Percentiles rank a stretch among this genome's conserved stretches.
Conservation (phyloP, 2,329 filamentous ascomycete species). For the Aspergillus japonicus region DNA sequence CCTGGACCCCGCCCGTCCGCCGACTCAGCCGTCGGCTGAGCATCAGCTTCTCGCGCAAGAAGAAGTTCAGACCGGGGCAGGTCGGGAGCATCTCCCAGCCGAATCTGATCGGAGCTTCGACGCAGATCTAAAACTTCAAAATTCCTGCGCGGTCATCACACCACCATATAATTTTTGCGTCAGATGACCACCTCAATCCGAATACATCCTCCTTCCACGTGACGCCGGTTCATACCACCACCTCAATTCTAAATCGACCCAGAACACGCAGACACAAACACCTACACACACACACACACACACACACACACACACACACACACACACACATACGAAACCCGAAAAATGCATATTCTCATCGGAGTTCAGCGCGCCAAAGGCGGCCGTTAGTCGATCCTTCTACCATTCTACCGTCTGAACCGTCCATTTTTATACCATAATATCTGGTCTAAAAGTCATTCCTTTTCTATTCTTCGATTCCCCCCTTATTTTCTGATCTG, state of each 20-base stretch:
- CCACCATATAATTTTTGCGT: conserved; percentile 1
- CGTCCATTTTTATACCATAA: neutral
- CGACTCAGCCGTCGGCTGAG: conserved; percentile 27
- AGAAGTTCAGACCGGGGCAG: conserved; percentile 13
- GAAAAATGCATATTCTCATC: conserved; percentile 1
- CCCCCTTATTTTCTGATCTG: neutral
- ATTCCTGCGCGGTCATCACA: conserved; percentile 9
- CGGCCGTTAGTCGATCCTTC: conserved; percentile 5
- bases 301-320: neutral
- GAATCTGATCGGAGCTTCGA: conserved; percentile 36
- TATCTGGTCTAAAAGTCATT: conserved; percentile 8
- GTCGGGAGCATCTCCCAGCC: conserved; percentile 32
- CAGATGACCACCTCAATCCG: neutral
- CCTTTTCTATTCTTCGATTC: neutral
- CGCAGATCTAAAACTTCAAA: conserved; percentile 21
- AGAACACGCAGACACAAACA: neutral
- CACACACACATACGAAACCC: neutral
- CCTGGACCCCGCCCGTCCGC: conserved; percentile 19
- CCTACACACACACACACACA: neutral
- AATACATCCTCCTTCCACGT: neutral
- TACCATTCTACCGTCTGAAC: neutral
- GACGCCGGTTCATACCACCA: neutral
- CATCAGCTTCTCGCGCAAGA: conserved; percentile 26
- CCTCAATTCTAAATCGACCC: neutral
- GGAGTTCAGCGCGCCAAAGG: conserved; percentile 7